Evolutionary conservation across 805 yeast genomes (phyloP), one percentile per base, ranked within the genome.

Genomic region (Candida boleticola): DNA sequence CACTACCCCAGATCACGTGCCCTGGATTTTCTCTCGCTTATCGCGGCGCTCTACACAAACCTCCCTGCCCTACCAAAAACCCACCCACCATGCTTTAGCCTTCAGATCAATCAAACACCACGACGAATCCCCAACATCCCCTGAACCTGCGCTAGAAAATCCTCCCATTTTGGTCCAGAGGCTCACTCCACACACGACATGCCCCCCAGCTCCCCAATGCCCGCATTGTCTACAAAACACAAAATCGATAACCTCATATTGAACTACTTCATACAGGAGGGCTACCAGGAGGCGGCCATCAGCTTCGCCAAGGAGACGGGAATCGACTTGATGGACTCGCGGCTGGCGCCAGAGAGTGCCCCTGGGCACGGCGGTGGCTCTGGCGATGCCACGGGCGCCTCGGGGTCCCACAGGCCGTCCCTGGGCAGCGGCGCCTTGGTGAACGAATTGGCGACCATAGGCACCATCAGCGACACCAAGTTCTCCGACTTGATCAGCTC

Each of bases 251-350:
- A 67, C 37, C 57, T 87, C 43, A 73, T 89, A 10, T 70, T 88
- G 57, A 82, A 85, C 64, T 87, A 85, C 60, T 75, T 89, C 46
- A 77, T 89, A 11, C 78, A 80, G 39, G 90, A 87, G 63, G 95
- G 93, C 0, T 83, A 85, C 56, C 82, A 81, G 45, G 74, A 80
- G 11, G 82, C 95, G 0, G 85, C 88, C 1, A 44, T 65, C 11
- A 71, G 73, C 35, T 80, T 86, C 64, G 76, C 88, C 3, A 65
- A 67, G 41, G 93, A 85, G 49, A 60, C 78, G 3, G 71, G 73
- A 18, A 53, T 73, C 2, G 58, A 55, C 7, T 43, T 39, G 21
- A 14, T 19, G 7, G 40, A 30, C 31, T 11, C 13, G 17, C 22
- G 31, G 10, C 33, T 11, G 5, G 14, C 11, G 14, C 17, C 14